Percentiles rank a stretch among this genome's conserved stretches.
Conservation (phyloP, 140 eudicot species). For the Flaveria floridana region DNA sequence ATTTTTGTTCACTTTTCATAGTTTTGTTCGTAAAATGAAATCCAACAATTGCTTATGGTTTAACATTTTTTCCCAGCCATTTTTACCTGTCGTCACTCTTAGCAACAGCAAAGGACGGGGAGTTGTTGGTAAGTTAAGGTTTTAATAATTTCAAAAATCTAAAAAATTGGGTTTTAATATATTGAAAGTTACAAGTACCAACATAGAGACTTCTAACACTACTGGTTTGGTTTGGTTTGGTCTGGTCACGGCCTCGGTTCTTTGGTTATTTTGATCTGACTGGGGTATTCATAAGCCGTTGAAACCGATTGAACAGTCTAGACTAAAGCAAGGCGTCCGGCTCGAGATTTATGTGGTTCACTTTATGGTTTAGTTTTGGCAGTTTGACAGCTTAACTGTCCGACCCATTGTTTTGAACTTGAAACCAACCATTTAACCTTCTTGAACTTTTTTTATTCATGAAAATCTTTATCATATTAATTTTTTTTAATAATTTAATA, state of each 20-base stretch:
- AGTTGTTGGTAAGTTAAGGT: slow-evolving; percentile 71
- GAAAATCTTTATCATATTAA: too few relatives aligned
- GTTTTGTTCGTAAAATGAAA: slow-evolving; percentile 6
- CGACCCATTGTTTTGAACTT: neutral
- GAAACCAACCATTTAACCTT: neutral
- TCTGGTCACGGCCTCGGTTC: too few relatives aligned
- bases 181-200: neutral
- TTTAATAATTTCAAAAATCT: neutral
- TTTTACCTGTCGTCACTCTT: slow-evolving; percentile 52
- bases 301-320: neutral
- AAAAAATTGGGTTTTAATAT: neutral
- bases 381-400: neutral
- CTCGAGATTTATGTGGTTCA: neutral
- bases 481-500: too few relatives aligned
- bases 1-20: slow-evolving; percentile 25
- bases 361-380: neutral
- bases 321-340: neutral
- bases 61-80: slow-evolving; percentile 63
- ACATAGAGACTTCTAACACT: neutral
- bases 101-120: slow-evolving; percentile 70
- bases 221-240: too few relatives aligned
- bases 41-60: slow-evolving; percentile 6
- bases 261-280: too few relatives aligned
- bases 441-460: neutral
- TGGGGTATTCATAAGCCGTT: neutral